These are phyloP conservation scores for Fusarium sp. DNA, from an alignment of 2,329 filamentous ascomycete species.

Conservation along the genomic window DNA sequence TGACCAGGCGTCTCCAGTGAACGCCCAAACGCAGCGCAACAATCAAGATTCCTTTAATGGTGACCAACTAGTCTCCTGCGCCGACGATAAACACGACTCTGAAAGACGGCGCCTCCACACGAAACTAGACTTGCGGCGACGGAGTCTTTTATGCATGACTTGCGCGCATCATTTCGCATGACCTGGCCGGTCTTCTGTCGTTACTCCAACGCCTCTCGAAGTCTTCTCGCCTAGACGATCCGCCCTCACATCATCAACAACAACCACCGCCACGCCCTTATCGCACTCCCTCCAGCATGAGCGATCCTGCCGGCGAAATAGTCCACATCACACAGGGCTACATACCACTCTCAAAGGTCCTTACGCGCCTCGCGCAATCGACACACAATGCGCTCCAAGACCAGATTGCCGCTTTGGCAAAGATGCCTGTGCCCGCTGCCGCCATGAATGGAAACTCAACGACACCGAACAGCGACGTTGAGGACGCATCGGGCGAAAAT, in stretches of 20 bases:
- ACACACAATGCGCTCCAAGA: constrained; percentile 83
- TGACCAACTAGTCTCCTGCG: not conserved
- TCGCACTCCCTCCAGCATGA: constrained; percentile 56
- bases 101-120: not conserved
- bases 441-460: constrained; percentile 63
- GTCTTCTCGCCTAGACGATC: constrained; percentile 22
- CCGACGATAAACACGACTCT: constrained; percentile 9
- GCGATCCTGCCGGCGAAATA: constrained; percentile 70
- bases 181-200: constrained; percentile 39
- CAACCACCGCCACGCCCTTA: constrained; percentile 35
- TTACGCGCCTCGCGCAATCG: constrained; percentile 83
- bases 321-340: constrained; percentile 80
- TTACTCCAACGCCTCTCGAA: constrained; percentile 31
- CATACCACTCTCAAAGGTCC: constrained; percentile 77
- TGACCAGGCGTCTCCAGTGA: constrained; percentile 22
- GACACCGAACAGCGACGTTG: constrained; percentile 49
- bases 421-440: constrained; percentile 68
- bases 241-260: constrained; percentile 28
- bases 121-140: not conserved
- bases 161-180: constrained; percentile 46
- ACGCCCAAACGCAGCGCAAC: constrained; percentile 16
- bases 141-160: constrained; percentile 14
- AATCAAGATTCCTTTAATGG: constrained; percentile 20
- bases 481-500: constrained; percentile 73
- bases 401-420: constrained; percentile 75